Evolutionary conservation across 1,139 yeast genomes (phyloP), one percentile per base, ranked within the genome.

Genomic region (Debaryomycetaceae sp.): DNA sequence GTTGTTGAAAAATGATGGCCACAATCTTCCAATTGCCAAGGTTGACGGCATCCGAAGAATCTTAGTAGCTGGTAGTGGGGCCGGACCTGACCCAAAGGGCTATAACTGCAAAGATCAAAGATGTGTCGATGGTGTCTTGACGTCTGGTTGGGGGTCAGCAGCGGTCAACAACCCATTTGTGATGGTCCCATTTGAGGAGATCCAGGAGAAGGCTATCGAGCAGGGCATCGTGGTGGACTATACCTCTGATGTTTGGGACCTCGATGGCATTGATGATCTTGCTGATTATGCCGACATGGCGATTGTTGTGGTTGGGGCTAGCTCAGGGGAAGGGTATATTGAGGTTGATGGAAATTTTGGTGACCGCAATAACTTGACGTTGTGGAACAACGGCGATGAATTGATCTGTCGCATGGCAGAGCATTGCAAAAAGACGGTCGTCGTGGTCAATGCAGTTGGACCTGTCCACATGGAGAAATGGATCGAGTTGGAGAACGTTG

Each of bases 361-460:
- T n/a, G 83, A 77, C 45, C 50, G 83, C 21, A 64, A 66, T 43
- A 75, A 77, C 44, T 49, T 65, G 12, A 62, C 79, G 0, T 51
- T 77, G 32, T 77, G 83, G 83, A 72, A 74, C 40, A 73, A 74
- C 41, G 81, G 79, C 3, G 83, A 77, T 40, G 66, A 63, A 28
- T 56, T 75, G 36, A 76, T 78, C 33, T 49, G 58, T 22, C 58
- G 51, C 20, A 63, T 78, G 28, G 72, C 79, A 1, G 61, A 56
- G 24, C 59, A 58, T 36, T 71, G 77, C 42, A 56, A 56, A 21
- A 76, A 74, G 44, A 76, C 80, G 2, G 60, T 78, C 13, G 78
- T 78, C 27, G 72, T 76, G 3, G 65, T 78, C 11, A 70, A 71
- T 34, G 51, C 81, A 1, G 77, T 75, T 5, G 83, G 83, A 1